Evolutionary conservation across 2,329 filamentous ascomycete species (phyloP), one percentile per base, ranked within the genome.

Genomic region (Cladophialophora exuberans): DNA sequence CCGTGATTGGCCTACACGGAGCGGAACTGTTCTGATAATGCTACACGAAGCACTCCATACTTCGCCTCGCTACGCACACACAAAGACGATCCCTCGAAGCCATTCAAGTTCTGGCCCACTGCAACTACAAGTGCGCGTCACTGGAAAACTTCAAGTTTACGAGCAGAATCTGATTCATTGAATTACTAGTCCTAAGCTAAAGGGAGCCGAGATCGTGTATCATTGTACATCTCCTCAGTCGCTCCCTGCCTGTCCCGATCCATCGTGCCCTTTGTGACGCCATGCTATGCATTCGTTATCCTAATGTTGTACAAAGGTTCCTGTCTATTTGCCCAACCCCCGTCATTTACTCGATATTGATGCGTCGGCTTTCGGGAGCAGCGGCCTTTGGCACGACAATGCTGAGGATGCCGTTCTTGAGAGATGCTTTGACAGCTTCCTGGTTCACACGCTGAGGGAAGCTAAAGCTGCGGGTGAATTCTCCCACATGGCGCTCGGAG

Each of bases 321-420:
- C 38, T 38, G 22, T 15, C 31, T 39, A n/a, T 30, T 26, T 48
- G n/a, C n/a, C 23, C 33, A 17, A 41, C 35, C 18, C 20, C 23
- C 13, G 18, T 15, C 7, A 17, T 53, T 68, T 77, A 84, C 74
- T 83, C 76, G 59, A 85, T 79, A 55, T 71, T 74, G 64, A 86
- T 82, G 71, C 77, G 81, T 69, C 77, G 78, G 45, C 72, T 65
- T 53, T 70, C 69, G 5, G 76, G 72, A 11, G 74, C 73, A 54
- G 73, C 67, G 22, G 76, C 74, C 73, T 85, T 85, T 2, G 83
- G 83, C 6, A 86, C 77, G 4, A 78, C 64, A 36, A 86, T 76
- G 51, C 72, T 78, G 49, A 86, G 69, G 50, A 86, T 77, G 9
- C 83, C 83, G 63, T 85, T 78, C 73, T 81, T 84, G 68, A 86